Conservation (phyloP, 2,329 filamentous ascomycete species). For the Apiospora sp. region DNA sequence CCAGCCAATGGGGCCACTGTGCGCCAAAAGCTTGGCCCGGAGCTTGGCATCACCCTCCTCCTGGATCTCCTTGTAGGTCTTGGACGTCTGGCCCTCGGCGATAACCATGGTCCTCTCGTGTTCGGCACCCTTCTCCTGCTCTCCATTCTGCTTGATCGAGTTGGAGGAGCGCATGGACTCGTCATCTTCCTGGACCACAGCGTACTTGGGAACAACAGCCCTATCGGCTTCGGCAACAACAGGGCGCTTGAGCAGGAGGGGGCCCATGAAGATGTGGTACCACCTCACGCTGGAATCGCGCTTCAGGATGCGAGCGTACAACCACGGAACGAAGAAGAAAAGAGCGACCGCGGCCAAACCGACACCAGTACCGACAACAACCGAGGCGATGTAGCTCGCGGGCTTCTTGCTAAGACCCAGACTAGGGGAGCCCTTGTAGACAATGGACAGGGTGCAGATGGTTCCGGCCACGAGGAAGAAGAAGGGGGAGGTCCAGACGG, state of each 20-base stretch:
- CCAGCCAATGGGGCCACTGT: slow-evolving; percentile 77
- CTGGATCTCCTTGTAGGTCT: slow-evolving; percentile 67
- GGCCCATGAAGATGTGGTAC: slow-evolving; percentile 69
- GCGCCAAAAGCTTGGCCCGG: slow-evolving; percentile 69
- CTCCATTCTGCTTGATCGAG: slow-evolving; percentile 8
- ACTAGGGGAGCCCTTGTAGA: slow-evolving; percentile 81
- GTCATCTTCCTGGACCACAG: slow-evolving; percentile 72
- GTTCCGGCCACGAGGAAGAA: slow-evolving; percentile 81
- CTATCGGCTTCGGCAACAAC: slow-evolving; percentile 58
- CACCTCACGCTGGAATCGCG: slow-evolving; percentile 70
- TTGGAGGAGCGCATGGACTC: slow-evolving; percentile 17
- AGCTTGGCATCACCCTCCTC: slow-evolving; percentile 63
- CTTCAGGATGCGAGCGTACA: slow-evolving; percentile 73
- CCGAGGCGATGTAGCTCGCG: slow-evolving; percentile 69
- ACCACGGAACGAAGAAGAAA: slow-evolving; percentile 77
- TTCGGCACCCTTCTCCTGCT: slow-evolving; percentile 30
- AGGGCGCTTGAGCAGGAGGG: slow-evolving; percentile 68
- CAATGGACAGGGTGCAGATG: slow-evolving; percentile 78
- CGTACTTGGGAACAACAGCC: slow-evolving; percentile 76
- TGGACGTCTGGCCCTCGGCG: slow-evolving; percentile 57
- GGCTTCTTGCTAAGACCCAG: slow-evolving; percentile 73
- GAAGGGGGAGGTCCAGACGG: slow-evolving; percentile 75
- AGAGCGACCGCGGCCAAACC: slow-evolving; percentile 67
- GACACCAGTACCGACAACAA: slow-evolving; percentile 70
- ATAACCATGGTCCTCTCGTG: slow-evolving; percentile 54